Percentiles rank a stretch among this genome's conserved stretches.
Conservation (phyloP, 2,329 filamentous ascomycete species). For the Colletotrichum endophyticum region DNA sequence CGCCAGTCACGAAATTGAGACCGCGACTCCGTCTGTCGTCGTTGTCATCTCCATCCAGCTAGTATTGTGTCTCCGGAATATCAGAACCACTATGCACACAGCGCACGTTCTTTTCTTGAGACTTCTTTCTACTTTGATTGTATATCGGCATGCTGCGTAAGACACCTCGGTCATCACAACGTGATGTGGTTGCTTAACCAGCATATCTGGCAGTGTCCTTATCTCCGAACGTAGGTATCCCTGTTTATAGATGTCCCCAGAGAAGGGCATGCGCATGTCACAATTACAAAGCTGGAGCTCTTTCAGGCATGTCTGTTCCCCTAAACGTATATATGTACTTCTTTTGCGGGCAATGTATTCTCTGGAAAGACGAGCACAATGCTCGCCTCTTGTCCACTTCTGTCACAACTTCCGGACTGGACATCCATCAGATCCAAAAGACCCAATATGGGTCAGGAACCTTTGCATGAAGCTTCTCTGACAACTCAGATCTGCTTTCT, state of each 20-base stretch:
- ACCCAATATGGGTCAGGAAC: rapidly evolving
- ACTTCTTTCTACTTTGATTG: too few species aligned
- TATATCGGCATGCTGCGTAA: too few species aligned
- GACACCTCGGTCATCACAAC: too few species aligned
- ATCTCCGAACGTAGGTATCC: too few species aligned
- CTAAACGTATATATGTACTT: rapidly evolving
- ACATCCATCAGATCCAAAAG: rapidly evolving
- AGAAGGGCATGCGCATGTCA: neutral
- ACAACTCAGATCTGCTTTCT: neutral
- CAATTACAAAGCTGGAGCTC: neutral
- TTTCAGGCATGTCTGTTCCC: neutral
- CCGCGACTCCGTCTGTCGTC: neutral
- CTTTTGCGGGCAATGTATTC: too few species aligned
- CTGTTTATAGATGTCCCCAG: neutral
- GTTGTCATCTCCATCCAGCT: neutral
- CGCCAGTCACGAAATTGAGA: neutral
- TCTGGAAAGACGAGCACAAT: too few species aligned
- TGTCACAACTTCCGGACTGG: too few species aligned
- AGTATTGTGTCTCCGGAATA: neutral
- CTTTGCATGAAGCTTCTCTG: neutral
- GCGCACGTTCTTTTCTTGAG: too few species aligned
- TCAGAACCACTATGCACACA: neutral
- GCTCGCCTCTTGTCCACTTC: too few species aligned
- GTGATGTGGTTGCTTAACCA: too few species aligned
- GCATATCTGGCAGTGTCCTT: too few species aligned